Evolutionary conservation across 2,329 filamentous ascomycete genomes (phyloP), one percentile per base, ranked within the genome.

Genomic region (Lecanicillium sp.): DNA sequence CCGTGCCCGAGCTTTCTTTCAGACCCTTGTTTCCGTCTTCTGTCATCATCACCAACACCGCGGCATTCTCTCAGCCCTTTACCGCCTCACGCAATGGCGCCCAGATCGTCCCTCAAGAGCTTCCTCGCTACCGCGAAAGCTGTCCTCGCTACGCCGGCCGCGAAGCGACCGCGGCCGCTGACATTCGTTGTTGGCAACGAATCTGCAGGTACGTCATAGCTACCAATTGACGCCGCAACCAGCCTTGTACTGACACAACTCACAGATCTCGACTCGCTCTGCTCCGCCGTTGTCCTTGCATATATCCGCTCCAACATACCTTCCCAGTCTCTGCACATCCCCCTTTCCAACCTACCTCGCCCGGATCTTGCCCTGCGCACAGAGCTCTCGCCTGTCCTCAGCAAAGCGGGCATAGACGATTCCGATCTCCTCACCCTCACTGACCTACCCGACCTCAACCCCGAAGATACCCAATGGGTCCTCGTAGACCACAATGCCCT

Each of bases 401-500:
- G 62, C 22, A 66, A 73, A 43, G 80, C 80, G 1, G 73, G 72
- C 25, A 66, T 87, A 3, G 56, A 66, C 2, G 59, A 71, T 3
- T 63, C 65, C 5, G 79, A 88, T 45, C 66, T 92, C 0, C 69
- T 88, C 40, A 89, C 71, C 9, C 57, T 76, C 12, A 67, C 65
- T 4, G 67, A 71, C n/a, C 63, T 75, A 0, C 66, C 68, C 2
- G 59, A 54, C 29, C 54, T 83, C 10, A 50, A 57, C 1, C 66
- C 76, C 0, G 66, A 72, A 18, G 71, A 77, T 33, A 81, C 82
- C 2, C 66, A 65, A 36, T 88, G 83, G 83, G 61, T 87, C 14
- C 66, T 92, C 1, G 84, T 92, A 4, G 86, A 92, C 60, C 87
- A 92, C 65, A 92, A 92, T 54, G 71, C 67, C 1, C 65, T 87